These are phyloP conservation scores for Tolypocladium pustulatum DNA, from an alignment of 2,329 filamentous ascomycete species.

Conservation along the genomic window DNA sequence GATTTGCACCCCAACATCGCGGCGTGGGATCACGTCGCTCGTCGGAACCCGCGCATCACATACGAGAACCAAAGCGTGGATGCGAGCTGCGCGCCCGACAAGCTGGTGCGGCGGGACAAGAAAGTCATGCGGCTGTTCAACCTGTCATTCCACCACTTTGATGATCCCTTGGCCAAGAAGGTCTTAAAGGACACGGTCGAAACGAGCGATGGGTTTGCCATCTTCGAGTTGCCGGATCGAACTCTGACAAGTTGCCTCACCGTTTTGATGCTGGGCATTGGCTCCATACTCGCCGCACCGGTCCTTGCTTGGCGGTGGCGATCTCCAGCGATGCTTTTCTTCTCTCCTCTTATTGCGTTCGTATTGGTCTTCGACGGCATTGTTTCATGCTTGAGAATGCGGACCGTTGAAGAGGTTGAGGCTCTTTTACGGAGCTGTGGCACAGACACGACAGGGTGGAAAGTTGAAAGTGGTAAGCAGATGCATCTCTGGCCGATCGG, in stretches of 20 bases:
- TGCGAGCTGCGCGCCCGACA: conserved; percentile 47
- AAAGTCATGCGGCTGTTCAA: conserved; percentile 62
- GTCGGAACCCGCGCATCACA: conserved; percentile 42
- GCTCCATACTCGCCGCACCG: conserved; percentile 40
- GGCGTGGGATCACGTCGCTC: conserved; percentile 45
- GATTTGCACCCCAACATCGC: conserved; percentile 54
- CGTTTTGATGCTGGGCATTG: conserved; percentile 40
- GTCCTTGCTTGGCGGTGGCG: conserved; percentile 41
- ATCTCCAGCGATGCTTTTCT: conserved; percentile 43
- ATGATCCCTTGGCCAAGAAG: conserved; percentile 46
- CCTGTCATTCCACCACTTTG: conserved; percentile 69
- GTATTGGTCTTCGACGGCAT: conserved; percentile 60
- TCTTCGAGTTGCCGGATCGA: conserved; percentile 67
- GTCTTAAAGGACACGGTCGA: conserved; percentile 56
- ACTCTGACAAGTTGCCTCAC: conserved; percentile 42
- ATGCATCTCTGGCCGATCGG: conserved; percentile 40
- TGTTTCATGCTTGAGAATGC: conserved; percentile 55
- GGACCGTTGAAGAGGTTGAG: conserved; percentile 56
- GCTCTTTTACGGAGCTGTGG: conserved; percentile 42
- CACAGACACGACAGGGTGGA: conserved; percentile 34
- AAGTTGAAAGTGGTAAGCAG: conserved; percentile 34
- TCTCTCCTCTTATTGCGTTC: conserved; percentile 42
- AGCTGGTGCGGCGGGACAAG: conserved; percentile 31
- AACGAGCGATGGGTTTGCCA: conserved; percentile 56
- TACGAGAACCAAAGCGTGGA: conserved; percentile 54